These are phyloP conservation scores for Cryptosporidium canis DNA, from an alignment of 169 alveolate species.

Conservation along the genomic window DNA sequence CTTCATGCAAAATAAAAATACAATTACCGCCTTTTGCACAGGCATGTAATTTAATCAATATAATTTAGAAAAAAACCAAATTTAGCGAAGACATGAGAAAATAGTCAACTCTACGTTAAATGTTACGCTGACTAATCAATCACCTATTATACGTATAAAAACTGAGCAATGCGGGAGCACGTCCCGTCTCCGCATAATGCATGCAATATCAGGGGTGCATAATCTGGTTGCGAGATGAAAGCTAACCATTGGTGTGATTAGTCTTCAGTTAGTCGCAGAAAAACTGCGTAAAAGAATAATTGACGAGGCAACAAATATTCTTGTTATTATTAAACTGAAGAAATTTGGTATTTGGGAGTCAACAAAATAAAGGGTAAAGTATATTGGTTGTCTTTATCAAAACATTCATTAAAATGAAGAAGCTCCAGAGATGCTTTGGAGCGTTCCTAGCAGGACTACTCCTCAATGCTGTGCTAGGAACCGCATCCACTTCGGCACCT, in stretches of 20 bases:
- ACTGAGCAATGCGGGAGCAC: slow-evolving; percentile 17
- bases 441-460: background rate
- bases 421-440: slow-evolving; percentile 11
- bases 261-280: slow-evolving; percentile 61
- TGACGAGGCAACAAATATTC: slow-evolving; percentile 19
- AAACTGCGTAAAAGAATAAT: slow-evolving; percentile 27
- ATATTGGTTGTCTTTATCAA: slow-evolving; percentile 1
- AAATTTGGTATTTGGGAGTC: background rate
- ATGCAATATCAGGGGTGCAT: slow-evolving; percentile 69
- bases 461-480: slow-evolving; percentile 3
- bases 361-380: background rate
- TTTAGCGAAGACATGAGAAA: background rate
- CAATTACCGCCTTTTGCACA: background rate
- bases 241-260: slow-evolving; percentile 30
- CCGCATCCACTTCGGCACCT: background rate
- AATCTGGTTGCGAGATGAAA: slow-evolving; percentile 35
- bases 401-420: background rate
- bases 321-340: slow-evolving; percentile 6
- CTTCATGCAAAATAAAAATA: background rate
- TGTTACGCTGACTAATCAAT: background rate
- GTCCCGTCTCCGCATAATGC: slow-evolving; percentile 67
- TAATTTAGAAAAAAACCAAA: background rate
- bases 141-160: slow-evolving; percentile 11
- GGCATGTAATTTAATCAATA: background rate
- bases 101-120: background rate